Percentiles rank a stretch among this genome's conserved stretches.
phyloP scores from a whole-genome alignment of 1,284 basidiomycete species.

The Trametes pubescens region DNA sequence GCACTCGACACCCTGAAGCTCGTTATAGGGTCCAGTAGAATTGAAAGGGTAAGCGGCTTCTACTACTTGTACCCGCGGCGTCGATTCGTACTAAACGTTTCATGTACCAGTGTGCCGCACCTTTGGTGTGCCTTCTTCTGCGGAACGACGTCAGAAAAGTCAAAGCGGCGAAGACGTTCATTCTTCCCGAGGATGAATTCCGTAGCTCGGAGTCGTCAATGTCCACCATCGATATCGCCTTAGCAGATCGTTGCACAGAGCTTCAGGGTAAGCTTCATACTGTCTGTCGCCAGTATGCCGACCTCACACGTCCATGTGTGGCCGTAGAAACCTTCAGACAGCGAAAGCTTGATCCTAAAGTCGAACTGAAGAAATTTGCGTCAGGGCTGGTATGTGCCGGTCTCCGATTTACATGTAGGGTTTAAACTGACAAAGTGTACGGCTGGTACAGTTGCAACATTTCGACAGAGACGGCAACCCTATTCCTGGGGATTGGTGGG shows the following conservation, averaged over 20 bases:
- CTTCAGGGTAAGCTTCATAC: background rate
- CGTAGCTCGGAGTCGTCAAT: background rate
- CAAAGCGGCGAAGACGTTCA: background rate
- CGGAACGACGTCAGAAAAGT: constrained; percentile 10
- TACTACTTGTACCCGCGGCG: background rate
- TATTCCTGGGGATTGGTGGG: constrained; percentile 6
- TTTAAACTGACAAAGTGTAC: background rate
- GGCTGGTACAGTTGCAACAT: background rate
- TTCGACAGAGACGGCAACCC: background rate
- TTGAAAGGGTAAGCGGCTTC: constrained; percentile 1
- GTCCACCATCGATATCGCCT: constrained; percentile 5
- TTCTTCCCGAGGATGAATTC: constrained; percentile 5
- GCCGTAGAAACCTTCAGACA: constrained; percentile 4
- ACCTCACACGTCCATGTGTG: background rate
- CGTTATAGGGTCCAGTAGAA: constrained; percentile 1
- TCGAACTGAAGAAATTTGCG: constrained; percentile 5
- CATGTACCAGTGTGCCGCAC: background rate
- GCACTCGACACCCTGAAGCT: constrained; percentile 6
- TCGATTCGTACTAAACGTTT: background rate
- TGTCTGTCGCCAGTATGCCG: background rate
- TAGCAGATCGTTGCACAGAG: background rate
- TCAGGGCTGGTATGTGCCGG: background rate
- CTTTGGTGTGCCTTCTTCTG: constrained; percentile 4
- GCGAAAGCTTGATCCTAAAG: constrained; percentile 5
- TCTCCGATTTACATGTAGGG: too few species aligned